Evolutionary conservation across 192 early-diverging fungal species (phyloP), one percentile per base, ranked within the genome.

Genomic region (Backusella sp.): DNA sequence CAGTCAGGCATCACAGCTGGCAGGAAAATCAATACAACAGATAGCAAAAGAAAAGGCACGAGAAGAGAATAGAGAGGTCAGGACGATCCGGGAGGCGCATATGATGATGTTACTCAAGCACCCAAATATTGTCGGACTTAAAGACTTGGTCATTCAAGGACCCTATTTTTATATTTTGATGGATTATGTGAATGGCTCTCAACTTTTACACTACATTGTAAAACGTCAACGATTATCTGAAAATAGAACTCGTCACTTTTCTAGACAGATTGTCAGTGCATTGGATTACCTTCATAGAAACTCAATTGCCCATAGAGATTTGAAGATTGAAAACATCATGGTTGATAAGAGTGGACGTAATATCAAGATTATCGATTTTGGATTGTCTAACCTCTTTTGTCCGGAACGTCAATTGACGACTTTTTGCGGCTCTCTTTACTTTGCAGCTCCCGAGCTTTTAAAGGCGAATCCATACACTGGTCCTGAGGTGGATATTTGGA

Each of bases 401-500:
- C 84, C 82, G 74, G 82, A 87, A 73, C 76, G 80, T 66, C 87
- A 85, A 79, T 73, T 90, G 44, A 82, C 85, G n/a, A 90, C 87
- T 1, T 89, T 87, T 72, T 89, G 88, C 62, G 90, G 89, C 7
- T 92, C 87, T 17, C 91, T 94, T 7, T 94, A 94, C 75, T 96
- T 94, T 76, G 93, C 93, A 12, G 92, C 94, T 4, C 94, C 94
- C 6, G 94, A 96, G 78, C 91, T 96, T 85, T 88, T 96, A 66
- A 86, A 92, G 44, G 93, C 92, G 14, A 91, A 90, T 41, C 90
- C 89, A 66, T 96, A 96, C 74, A 90, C 85, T 21, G 94, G 94
- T 1, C 94, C 94, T 21, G 94, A 96, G 81, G 92, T 96, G 2
- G 94, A 96, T 80, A 90, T 96, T 77, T 96, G 94, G 94, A 93